Conservation (phyloP, 768 basidiomycete species). For the Lentinula guzmanii region DNA sequence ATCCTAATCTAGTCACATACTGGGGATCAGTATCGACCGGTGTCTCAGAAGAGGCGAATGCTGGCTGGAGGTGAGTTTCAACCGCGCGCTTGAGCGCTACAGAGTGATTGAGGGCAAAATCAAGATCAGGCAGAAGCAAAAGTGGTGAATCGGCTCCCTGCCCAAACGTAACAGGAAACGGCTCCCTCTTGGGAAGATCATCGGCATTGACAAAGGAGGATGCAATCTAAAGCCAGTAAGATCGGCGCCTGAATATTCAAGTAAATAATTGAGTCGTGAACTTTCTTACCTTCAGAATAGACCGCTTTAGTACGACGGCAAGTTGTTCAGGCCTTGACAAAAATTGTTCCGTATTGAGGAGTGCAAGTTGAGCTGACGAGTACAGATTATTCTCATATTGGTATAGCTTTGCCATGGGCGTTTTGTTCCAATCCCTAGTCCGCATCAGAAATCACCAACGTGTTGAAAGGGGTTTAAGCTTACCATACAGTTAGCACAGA, state of each 20-base stretch:
- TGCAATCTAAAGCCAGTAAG: slow-evolving; percentile 26
- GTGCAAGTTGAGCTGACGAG: slow-evolving; percentile 29
- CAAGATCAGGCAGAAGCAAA: slow-evolving; percentile 9
- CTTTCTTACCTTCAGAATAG: slow-evolving; percentile 33
- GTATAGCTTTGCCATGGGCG: slow-evolving; percentile 32
- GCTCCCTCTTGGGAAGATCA: neutral
- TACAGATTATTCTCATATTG: slow-evolving; percentile 31
- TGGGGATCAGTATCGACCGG: slow-evolving; percentile 6
- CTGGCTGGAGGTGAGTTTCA: slow-evolving; percentile 21
- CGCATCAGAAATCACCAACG: neutral
- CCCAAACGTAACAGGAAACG: neutral
- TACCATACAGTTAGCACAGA: slow-evolving; percentile 35
- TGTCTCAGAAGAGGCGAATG: slow-evolving; percentile 14
- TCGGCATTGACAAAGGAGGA: slow-evolving; percentile 31
- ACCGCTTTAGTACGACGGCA: slow-evolving; percentile 30
- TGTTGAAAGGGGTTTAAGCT: slow-evolving; percentile 6
- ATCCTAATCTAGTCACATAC: slow-evolving; percentile 18
- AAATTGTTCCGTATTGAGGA: slow-evolving; percentile 32
- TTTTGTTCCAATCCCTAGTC: slow-evolving; percentile 33
- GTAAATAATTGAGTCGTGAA: neutral
- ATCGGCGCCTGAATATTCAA: neutral
- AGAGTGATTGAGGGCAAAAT: slow-evolving; percentile 8
- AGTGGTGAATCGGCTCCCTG: neutral
- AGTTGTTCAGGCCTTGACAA: slow-evolving; percentile 37
- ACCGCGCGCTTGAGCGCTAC: slow-evolving; percentile 30